phyloP scores from a whole-genome alignment of 1,139 yeast species.

The Yamadazyma dushanensis region DNA sequence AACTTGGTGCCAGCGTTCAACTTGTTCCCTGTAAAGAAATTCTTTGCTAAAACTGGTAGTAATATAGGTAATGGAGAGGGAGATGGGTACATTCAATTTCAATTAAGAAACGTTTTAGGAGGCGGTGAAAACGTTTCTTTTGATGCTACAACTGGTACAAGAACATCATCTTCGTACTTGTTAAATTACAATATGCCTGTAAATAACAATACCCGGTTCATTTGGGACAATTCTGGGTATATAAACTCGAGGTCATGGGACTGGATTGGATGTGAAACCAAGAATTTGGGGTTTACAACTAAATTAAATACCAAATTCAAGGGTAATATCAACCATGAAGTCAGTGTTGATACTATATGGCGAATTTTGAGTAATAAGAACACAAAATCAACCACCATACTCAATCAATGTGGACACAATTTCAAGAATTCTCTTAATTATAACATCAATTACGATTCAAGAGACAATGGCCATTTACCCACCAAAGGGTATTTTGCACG shows the following conservation, averaged over 20 bases:
- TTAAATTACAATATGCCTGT: slow-evolving; percentile 66
- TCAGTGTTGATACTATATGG: slow-evolving; percentile 64
- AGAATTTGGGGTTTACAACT: slow-evolving; percentile 59
- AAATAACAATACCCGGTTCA: slow-evolving; percentile 49
- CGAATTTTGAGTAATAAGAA: slow-evolving; percentile 54
- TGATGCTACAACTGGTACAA: slow-evolving; percentile 79
- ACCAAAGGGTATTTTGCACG: slow-evolving; percentile 55
- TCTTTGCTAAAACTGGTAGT: slow-evolving; percentile 87
- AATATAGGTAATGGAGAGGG: slow-evolving; percentile 95
- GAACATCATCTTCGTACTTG: slow-evolving; percentile 73
- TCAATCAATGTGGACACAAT: slow-evolving; percentile 57
- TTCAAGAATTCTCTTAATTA: slow-evolving; percentile 59
- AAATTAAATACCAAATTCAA: slow-evolving; percentile 42
- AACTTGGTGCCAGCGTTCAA: slow-evolving; percentile 58
- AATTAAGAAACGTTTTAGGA: slow-evolving; percentile 76
- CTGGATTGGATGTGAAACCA: slow-evolving; percentile 55
- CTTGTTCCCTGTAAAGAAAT: slow-evolving; percentile 60
- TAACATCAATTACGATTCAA: slow-evolving; percentile 52
- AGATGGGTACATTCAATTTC: slow-evolving; percentile 81
- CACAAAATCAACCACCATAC: slow-evolving; percentile 34
- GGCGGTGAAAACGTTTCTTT: slow-evolving; percentile 80
- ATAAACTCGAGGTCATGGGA: slow-evolving; percentile 65
- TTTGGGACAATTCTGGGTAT: slow-evolving; percentile 54
- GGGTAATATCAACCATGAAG: slow-evolving; percentile 48
- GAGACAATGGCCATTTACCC: slow-evolving; percentile 59